phyloP scores from a whole-genome alignment of 2,329 filamentous ascomycete species.

The Diaporthe australafricana region DNA sequence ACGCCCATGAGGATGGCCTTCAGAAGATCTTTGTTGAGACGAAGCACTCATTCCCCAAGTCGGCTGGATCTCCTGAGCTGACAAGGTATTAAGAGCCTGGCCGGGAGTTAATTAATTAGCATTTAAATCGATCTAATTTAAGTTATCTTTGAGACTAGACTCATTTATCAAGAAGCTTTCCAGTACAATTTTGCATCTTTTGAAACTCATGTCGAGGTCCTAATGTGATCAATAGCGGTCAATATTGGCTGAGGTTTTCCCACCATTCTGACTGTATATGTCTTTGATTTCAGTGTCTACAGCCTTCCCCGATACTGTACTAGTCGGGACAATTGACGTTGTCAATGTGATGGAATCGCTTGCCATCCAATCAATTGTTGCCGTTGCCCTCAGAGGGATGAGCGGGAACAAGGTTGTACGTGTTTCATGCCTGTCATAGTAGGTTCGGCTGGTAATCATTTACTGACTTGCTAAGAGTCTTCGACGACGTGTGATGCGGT shows the following conservation, averaged over 20 bases:
- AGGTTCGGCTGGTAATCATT: no score
- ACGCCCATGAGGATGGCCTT: conserved; percentile 73
- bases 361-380: not conserved
- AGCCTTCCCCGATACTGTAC: no score
- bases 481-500: no score
- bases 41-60: conserved; percentile 63
- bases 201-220: no score
- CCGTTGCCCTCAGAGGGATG: not conserved
- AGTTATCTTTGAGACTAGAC: no score
- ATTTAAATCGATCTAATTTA: not conserved
- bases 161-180: no score
- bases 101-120: not conserved
- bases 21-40: conserved; percentile 83
- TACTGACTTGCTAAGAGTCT: no score
- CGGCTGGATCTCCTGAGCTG: conserved; percentile 56
- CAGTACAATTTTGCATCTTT: no score
- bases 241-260: not conserved
- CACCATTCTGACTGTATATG: not conserved
- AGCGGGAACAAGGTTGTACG: no score
- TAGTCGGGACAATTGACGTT: no score
- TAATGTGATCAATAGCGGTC: no score
- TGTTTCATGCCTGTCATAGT: no score
- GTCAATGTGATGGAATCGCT: not conserved
- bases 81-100: conserved; percentile 49
- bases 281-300: not conserved